phyloP scores from a whole-genome alignment of 2,329 filamentous ascomycete species.

The Hypoxylon sp. region DNA sequence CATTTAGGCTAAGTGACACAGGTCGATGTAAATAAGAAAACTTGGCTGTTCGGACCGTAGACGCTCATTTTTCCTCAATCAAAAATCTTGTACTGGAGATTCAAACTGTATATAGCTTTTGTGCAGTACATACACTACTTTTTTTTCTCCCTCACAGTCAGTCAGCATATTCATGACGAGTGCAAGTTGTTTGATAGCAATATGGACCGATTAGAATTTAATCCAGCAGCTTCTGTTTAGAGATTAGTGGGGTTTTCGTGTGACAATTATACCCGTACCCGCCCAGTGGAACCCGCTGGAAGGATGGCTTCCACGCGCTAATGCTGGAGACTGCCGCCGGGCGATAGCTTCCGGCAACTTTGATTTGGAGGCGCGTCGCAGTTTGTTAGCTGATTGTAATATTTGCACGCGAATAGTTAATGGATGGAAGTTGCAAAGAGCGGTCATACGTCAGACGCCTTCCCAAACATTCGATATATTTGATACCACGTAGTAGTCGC shows the following conservation, averaged over 20 bases:
- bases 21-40: constrained; percentile 27
- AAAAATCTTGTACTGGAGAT: constrained; percentile 40
- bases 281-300: constrained; percentile 9
- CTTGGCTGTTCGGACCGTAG: constrained; percentile 37
- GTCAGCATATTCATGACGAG: not conserved
- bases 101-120: constrained; percentile 52
- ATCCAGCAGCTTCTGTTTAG: constrained; percentile 8
- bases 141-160: constrained; percentile 26
- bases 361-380: not conserved
- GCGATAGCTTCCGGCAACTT: constrained; percentile 9
- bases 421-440: constrained; percentile 2
- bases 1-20: constrained; percentile 20
- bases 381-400: not conserved
- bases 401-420: not conserved
- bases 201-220: constrained; percentile 1
- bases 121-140: constrained; percentile 45
- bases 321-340: constrained; percentile 5
- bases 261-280: constrained; percentile 27
- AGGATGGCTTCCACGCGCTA: constrained; percentile 6
- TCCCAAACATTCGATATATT: constrained; percentile 25
- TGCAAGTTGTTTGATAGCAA: not conserved
- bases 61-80: constrained; percentile 32
- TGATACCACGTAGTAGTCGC: constrained; percentile 11
- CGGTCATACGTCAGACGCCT: constrained; percentile 10
- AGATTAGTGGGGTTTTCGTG: constrained; percentile 15